Evolutionary conservation across 148 eudicot genomes (phyloP).

Genomic region (Chenopodium formosanum): DNA sequence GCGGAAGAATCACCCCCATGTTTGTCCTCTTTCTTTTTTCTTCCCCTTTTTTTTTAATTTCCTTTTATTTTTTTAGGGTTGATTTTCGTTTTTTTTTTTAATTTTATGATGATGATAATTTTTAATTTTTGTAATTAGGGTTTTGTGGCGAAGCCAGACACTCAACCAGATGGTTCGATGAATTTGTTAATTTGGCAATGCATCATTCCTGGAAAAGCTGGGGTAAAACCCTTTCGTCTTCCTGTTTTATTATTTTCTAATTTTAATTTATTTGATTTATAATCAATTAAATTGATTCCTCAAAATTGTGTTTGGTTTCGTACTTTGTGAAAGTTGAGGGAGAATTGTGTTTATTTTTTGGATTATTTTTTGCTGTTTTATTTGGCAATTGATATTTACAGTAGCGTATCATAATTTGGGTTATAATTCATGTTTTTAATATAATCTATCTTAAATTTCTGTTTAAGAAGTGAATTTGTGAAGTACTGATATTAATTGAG

Average conservation of each 20-base stretch:
- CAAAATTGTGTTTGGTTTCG: neutral
- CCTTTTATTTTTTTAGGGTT: neutral
- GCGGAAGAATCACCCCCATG: constrained; percentile 93
- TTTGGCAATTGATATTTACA: neutral
- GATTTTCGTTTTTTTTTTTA: neutral
- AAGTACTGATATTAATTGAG: neutral
- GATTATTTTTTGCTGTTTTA: neutral
- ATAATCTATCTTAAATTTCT: no score
- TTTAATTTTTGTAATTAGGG: constrained; percentile 42
- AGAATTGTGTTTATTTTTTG: neutral
- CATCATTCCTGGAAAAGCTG: constrained; percentile 76
- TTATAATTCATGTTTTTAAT: no score
- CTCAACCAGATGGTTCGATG: constrained; percentile 61
- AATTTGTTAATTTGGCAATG: constrained; percentile 84
- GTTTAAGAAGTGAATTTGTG: no score
- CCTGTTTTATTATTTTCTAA: neutral
- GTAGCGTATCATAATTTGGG: no score
- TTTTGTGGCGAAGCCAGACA: constrained; percentile 88
- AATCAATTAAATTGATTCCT: neutral
- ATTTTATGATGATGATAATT: neutral
- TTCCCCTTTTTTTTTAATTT: neutral
- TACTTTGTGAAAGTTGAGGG: neutral
- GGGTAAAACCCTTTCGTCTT: constrained; percentile 35
- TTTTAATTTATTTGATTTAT: neutral
- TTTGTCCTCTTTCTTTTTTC: constrained; percentile 17